Evolutionary conservation across 176 grass and related monocot genomes (phyloP), one percentile per base, ranked within the genome.

Genomic region (Pharus latifolius): DNA sequence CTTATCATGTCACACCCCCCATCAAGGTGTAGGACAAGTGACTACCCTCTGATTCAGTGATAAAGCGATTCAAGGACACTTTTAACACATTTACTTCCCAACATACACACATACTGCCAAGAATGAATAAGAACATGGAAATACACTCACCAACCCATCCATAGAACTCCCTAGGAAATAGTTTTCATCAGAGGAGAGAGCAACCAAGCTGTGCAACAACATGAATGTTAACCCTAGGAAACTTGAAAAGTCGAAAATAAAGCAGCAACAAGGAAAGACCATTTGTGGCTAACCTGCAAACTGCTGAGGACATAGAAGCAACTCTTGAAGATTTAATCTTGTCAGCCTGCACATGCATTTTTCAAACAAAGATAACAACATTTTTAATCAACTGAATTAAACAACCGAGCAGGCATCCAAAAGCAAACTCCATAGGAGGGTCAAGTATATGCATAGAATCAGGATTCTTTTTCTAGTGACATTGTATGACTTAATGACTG

Each of bases 81-180:
- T 23, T 24, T 23, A 72, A 49, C 65, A 65, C 2, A 50, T 25
- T 48, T 37, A 20, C 27, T 65, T 44, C 30, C 50, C n/a, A n/a
- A 61, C 37, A 74, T 16, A 59, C 28, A 43, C 31, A 7, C 49
- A 37, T 27, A 79, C 9, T 16, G 23, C 10, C 7, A 74, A 74
- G 57, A 35, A 46, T 32, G 46, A 51, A 57, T 3, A 3, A 66
- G 10, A 51, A 40, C 35, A 41, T 4, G 41, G 52, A 43, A 18
- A 74, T 41, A 37, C 14, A 74, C 89, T 79, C 69, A 92, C 89
- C 27, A 64, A 92, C 88, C 89, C 89, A 82, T 92, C 81, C 89
- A 92, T 88, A 49, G 84, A 88, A 46, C 89, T 88, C 60, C 84
- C 89, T 58, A 92, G 62, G 52, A 88, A 88, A 64, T 92, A 92